Evolutionary conservation across 805 yeast genomes (phyloP).

Genomic region (Nakazawaea populi): DNA sequence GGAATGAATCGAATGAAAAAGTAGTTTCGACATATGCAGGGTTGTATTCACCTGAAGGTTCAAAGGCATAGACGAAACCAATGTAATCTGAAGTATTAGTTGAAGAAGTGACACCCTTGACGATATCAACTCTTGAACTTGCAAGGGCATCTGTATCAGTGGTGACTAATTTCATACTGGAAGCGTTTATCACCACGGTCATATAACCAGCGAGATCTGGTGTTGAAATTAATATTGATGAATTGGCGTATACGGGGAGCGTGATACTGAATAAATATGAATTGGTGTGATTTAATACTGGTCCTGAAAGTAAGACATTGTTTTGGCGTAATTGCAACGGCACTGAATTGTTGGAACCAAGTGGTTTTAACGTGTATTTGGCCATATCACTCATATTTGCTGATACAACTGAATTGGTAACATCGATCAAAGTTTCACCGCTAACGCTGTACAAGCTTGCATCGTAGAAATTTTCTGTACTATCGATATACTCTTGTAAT

Average conservation of each 20-base stretch:
- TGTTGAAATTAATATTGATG: conserved; percentile 57
- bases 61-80: conserved; percentile 37
- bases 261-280: conserved; percentile 67
- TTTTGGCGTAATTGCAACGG: conserved; percentile 37
- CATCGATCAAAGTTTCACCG: conserved; percentile 39
- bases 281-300: conserved; percentile 38
- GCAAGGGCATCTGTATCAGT: conserved; percentile 37
- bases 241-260: conserved; percentile 65
- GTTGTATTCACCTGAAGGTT: conserved; percentile 24
- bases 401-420: conserved; percentile 26
- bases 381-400: conserved; percentile 23
- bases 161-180: conserved; percentile 32
- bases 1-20: conserved; percentile 15
- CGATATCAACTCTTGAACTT: conserved; percentile 20
- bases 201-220: conserved; percentile 67
- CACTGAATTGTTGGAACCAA: conserved; percentile 37
- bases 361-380: conserved; percentile 39
- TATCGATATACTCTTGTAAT: conserved; percentile 55
- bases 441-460: conserved; percentile 65
- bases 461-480: conserved; percentile 56
- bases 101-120: conserved; percentile 17
- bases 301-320: conserved; percentile 60
- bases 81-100: conserved; percentile 19
- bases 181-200: conserved; percentile 49
- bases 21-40: conserved; percentile 19